Evolutionary conservation across 371 early-diverging fungal genomes (phyloP), one percentile per base, ranked within the genome.

Genomic region (Mucor mucedo): DNA sequence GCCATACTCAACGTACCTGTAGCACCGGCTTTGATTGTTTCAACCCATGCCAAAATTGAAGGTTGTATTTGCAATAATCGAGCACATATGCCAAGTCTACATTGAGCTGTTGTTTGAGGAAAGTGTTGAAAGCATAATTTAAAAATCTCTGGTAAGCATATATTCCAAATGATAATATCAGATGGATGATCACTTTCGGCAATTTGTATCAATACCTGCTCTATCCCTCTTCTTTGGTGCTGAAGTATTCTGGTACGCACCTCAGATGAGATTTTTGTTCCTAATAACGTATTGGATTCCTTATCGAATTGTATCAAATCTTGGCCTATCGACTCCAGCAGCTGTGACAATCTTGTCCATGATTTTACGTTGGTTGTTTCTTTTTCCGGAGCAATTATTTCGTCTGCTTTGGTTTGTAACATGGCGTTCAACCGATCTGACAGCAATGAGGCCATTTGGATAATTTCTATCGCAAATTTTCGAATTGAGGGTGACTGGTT

Each of bases 71-170:
- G 81, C 52, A 88, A 66, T 16, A 93, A 54, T 9, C 91, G 78
- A 11, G 70, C 70, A 50, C 87, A 88, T 7, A 90, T 82, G 27
- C 83, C 85, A 9, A 78, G 77, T 50, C 90, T 76, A 62, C 88
- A 87, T 11, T 87, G 70, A 8, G 85, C 82, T 10, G 90, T 82
- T 0, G 87, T 76, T 4, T 70, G 73, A 0, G 89, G 89, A 54
- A 86, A 89, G n/a, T 77, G 69, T 32, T 87, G 78, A 59, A 90
- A 84, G 16, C 87, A 84, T 52, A 77, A 80, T 55, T 87, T 88
- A 42, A 87, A 74, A 4, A 95, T 68, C 38, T 84, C 80, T 2
- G 92, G 90, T 42, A 90, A 87, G 49, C 89, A 89, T 14, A 77
- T 66, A 14, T 83, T 76, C 89, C 91, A 89, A 16, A 88, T 77